A percentile compares a stretch with the other conserved stretches of the same genome.
Evolutionary conservation across 164 flowering plant species (phyloP).

Genomic region (Vitis labrusca): DNA sequence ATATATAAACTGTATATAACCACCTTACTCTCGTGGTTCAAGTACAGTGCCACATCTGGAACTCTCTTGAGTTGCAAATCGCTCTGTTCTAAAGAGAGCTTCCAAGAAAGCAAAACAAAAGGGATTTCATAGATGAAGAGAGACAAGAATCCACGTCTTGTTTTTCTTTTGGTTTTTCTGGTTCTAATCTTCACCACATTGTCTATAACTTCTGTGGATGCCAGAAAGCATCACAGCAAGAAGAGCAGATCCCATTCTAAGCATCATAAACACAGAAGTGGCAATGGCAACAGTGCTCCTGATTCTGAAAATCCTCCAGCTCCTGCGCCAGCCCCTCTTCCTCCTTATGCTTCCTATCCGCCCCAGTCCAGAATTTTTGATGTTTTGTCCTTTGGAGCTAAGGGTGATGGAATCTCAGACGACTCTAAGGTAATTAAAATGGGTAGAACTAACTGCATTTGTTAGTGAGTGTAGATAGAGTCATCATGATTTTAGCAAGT

Average conservation of each 20-base stretch:
- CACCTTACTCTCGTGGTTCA: conserved; percentile 20
- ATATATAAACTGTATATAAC: conserved; percentile 34
- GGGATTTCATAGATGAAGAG: conserved; percentile 29
- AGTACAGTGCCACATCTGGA: conserved; percentile 9
- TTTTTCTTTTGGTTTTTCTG: conserved; percentile 15
- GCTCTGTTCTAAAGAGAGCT: not conserved
- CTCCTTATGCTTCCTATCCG: conserved; percentile 20
- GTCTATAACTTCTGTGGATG: conserved; percentile 36
- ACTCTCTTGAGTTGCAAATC: not conserved
- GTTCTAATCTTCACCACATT: conserved; percentile 21
- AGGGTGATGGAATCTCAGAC: conserved; percentile 77
- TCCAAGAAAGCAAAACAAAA: conserved; percentile 5
- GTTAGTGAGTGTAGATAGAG: not conserved
- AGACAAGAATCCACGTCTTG: conserved; percentile 19
- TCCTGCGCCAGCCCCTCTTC: conserved; percentile 34
- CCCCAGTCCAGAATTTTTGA: conserved; percentile 32
- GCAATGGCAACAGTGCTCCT: conserved; percentile 12
- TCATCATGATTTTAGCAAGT: no score
- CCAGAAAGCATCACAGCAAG: conserved; percentile 37
- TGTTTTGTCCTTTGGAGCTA: conserved; percentile 70
- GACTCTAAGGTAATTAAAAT: conserved; percentile 64
- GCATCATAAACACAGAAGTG: conserved; percentile 34
- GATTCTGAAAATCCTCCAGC: conserved; percentile 11
- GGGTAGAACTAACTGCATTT: not conserved
- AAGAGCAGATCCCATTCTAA: conserved; percentile 30